Conservation (phyloP, 495 filamentous ascomycete species). For the Podospora tetraspora region DNA sequence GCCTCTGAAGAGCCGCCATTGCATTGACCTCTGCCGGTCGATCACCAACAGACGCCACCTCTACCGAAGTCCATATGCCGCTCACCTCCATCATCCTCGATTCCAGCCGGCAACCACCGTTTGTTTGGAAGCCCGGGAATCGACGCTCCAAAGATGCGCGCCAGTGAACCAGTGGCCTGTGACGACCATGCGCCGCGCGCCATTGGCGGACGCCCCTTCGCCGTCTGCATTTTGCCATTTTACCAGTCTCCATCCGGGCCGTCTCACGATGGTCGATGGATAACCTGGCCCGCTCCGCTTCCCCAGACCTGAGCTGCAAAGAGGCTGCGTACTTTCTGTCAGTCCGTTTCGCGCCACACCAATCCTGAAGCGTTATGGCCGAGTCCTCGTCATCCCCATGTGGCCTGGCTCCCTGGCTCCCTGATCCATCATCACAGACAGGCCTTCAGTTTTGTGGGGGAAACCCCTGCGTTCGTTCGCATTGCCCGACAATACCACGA, state of each 20-base stretch:
- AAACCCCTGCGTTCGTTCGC: neutral
- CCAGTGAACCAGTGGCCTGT: neutral
- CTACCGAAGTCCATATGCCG: neutral
- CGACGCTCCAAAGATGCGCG: neutral
- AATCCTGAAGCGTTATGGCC: neutral
- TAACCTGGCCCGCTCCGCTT: neutral
- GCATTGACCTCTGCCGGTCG: neutral
- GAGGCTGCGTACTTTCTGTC: neutral
- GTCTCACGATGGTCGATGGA: neutral
- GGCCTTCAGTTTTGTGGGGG: neutral
- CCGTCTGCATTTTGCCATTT: neutral
- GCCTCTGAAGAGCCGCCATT: neutral
- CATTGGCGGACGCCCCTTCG: neutral
- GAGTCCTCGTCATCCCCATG: neutral
- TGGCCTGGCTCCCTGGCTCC: neutral
- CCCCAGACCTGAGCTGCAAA: neutral
- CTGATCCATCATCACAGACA: neutral
- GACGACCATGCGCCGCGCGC: neutral
- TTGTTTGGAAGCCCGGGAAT: neutral
- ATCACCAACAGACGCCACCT: neutral
- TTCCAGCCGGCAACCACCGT: neutral
- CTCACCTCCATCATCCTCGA: neutral
- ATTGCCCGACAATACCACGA: too few relatives aligned
- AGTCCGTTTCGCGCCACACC: neutral
- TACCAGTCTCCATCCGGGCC: neutral